Evolutionary conservation across 2,329 filamentous ascomycete genomes (phyloP), one percentile per base, ranked within the genome.

Genomic region (Epichloe typhina): DNA sequence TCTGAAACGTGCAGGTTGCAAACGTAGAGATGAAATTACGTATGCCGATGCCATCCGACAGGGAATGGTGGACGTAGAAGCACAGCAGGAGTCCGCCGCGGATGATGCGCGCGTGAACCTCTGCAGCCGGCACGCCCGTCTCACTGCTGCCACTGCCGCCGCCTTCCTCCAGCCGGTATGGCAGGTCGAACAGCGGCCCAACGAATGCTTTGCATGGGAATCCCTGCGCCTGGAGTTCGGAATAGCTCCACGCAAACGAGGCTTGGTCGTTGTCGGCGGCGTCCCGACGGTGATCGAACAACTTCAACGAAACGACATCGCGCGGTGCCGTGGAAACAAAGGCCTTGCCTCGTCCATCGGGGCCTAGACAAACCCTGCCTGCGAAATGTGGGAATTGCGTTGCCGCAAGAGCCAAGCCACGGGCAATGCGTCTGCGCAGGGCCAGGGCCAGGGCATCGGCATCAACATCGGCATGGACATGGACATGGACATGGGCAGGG

Each of bases 41-140:
- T 19, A 72, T 59, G 19, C 67, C 69, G 33, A 66, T 62, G 11
- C 70, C 71, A 47, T 73, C 71, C 15, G 66, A 67, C 23, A 72
- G 57, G 6, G 69, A 59, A 51, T 73, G 71, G 52, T 72, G 68
- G 44, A 72, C 58, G 52, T 63, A 69, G n/a, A 69, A 53, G 5
- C 60, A 64, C 21, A 73, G 61, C 6, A 72, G 52, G 9, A 73
- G 49, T 1, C 71, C 70, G 3, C 61, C 55, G 7, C 17, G 46
- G 7, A 69, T 63, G 48, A 70, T 63, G 40, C 64, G 62, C n/a
- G 62, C 65, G 13, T 66, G 63, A 5, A 73, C 60, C n/a, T 61
- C 61, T 2, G 64, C 62, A 11, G 68, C 68, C 0, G 69, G 70
- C 23, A 70, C 58, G 3, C 47, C 50, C 0, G 56, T 55, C 5